Evolutionary conservation across 345 rosid species (phyloP).

Genomic region (Laguncularia racemosa): DNA sequence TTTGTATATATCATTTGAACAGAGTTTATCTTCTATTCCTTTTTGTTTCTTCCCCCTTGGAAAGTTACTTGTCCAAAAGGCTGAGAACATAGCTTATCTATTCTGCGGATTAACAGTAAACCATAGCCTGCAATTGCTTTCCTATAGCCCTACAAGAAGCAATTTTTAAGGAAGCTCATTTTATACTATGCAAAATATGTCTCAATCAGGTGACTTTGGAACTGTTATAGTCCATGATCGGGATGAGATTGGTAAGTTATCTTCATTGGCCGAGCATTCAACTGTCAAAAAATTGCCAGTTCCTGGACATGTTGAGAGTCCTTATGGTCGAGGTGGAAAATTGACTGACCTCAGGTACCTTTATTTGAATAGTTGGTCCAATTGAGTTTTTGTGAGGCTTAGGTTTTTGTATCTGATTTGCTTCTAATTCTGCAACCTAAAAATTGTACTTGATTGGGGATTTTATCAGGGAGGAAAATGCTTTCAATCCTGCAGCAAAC

Average conservation of each 20-base stretch:
- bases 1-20: too few species aligned
- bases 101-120: too few species aligned
- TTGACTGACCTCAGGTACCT: conserved; percentile 34
- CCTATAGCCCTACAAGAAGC: too few species aligned
- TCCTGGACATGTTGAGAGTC: conserved; percentile 21
- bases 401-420: too few species aligned
- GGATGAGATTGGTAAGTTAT: conserved; percentile 33
- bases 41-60: conserved; percentile 2
- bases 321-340: conserved; percentile 28
- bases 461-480: conserved; percentile 36
- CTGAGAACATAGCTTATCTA: too few species aligned
- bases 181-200: too few species aligned
- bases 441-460: background rate
- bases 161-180: too few species aligned
- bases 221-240: conserved; percentile 68
- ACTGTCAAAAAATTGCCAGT: conserved; percentile 25
- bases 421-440: background rate
- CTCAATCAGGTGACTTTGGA: conserved; percentile 60
- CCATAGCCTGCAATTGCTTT: too few species aligned
- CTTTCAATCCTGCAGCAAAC: conserved; percentile 25
- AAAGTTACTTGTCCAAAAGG: background rate
- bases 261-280: conserved; percentile 20
- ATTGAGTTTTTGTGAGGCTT: too few species aligned
- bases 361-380: too few species aligned
- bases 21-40: too few species aligned